Evolutionary conservation across 768 basidiomycete genomes (phyloP).

Genomic region (Termitomyces sp.): DNA sequence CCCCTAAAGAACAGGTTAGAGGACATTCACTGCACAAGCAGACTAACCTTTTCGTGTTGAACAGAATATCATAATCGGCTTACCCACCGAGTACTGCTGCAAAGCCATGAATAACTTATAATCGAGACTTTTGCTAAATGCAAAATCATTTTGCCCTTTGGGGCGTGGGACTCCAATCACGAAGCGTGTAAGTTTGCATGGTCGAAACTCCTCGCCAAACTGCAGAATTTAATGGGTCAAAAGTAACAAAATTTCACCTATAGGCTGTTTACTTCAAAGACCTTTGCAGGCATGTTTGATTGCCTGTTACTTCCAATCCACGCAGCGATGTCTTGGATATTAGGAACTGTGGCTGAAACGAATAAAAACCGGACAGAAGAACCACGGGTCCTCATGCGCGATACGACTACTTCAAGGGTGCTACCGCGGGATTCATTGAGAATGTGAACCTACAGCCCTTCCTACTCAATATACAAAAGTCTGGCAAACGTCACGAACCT

Average conservation of each 20-base stretch:
- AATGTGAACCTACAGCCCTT: conserved; percentile 69
- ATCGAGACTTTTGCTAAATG: conserved; percentile 68
- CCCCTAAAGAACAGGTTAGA: conserved; percentile 31
- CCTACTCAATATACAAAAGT: background rate
- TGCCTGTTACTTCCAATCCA: conserved; percentile 66
- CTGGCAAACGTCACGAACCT: conserved; percentile 39
- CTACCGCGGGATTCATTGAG: conserved; percentile 88
- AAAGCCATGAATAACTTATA: conserved; percentile 68
- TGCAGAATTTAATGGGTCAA: conserved; percentile 22
- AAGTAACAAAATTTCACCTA: background rate
- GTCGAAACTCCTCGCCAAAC: conserved; percentile 93
- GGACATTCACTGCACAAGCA: background rate
- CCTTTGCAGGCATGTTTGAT: conserved; percentile 42
- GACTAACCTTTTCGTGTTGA: conserved; percentile 76
- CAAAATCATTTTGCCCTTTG: conserved; percentile 72
- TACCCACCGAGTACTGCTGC: conserved; percentile 66
- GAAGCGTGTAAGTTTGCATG: conserved; percentile 70
- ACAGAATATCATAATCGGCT: conserved; percentile 87
- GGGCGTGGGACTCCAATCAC: conserved; percentile 67
- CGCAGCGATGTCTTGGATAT: conserved; percentile 81
- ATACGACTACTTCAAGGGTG: conserved; percentile 90
- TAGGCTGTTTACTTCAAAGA: conserved; percentile 55
- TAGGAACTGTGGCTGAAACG: conserved; percentile 92
- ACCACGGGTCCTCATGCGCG: conserved; percentile 82
- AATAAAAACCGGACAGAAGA: conserved; percentile 75